Conservation (phyloP, 2,329 filamentous ascomycete species). For the Xylogone sp. region DNA sequence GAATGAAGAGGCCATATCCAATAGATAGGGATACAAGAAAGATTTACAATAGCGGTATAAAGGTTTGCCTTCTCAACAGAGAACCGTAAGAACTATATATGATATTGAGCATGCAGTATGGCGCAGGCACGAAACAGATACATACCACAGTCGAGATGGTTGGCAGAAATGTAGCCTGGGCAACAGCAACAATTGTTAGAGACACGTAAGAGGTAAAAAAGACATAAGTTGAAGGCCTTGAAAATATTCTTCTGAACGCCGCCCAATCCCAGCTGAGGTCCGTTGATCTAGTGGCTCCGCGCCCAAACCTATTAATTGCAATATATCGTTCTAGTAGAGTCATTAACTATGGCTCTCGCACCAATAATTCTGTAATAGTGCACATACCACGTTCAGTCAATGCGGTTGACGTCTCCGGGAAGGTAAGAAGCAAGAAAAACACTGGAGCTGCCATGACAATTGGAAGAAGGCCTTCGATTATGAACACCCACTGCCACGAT, state of each 20-base stretch:
- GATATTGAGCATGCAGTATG: neutral
- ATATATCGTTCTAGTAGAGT: constrained; percentile 13
- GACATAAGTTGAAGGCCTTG: constrained; percentile 18
- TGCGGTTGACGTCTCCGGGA: constrained; percentile 15
- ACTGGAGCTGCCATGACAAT: constrained; percentile 15
- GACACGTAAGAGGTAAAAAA: constrained; percentile 19
- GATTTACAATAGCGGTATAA: constrained; percentile 18
- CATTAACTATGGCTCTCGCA: neutral
- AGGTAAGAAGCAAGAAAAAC: constrained; percentile 18
- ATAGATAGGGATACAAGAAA: constrained; percentile 16
- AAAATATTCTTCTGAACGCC: constrained; percentile 17
- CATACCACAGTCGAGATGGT: constrained; percentile 12
- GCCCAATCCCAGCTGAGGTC: constrained; percentile 16
- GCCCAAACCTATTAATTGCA: constrained; percentile 19
- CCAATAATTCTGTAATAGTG: neutral
- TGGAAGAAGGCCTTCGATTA: constrained; percentile 9
- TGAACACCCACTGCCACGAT: constrained; percentile 15
- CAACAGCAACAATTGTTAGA: constrained; percentile 17
- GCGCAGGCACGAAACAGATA: neutral
- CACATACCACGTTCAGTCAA: constrained; percentile 12
- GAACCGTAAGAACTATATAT: constrained; percentile 14
- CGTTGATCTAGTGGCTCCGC: constrained; percentile 15
- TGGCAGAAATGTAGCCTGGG: constrained; percentile 18
- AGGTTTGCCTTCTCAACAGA: constrained; percentile 14
- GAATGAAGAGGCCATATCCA: constrained; percentile 15